Evolutionary conservation across 2,329 filamentous ascomycete genomes (phyloP), one percentile per base, ranked within the genome.

Genomic region (Cladophialophora carrionii): DNA sequence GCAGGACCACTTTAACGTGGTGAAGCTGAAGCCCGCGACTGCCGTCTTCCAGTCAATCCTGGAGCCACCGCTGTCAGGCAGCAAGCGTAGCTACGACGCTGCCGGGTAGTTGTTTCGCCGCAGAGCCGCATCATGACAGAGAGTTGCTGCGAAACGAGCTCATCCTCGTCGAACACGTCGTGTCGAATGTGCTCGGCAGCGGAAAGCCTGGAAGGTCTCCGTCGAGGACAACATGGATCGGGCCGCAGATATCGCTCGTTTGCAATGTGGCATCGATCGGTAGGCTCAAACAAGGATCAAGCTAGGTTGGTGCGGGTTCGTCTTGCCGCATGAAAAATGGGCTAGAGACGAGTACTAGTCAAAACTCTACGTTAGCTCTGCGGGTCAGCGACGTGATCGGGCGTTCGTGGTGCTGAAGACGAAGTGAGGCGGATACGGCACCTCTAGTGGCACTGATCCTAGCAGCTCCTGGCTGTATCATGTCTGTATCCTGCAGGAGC

Each of bases 211-310:
- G 48, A 29, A 51, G 8, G 22, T 12, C 12, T 9, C 14, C 3
- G 8, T 43, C 34, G 29, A 54, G 51, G 41, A 51, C 37, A 34
- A 52, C 20, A 34, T 62, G 41, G 37, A 56, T 32, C 60, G 60
- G 60, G 60, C 60, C 60, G 60, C 53, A 62, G 60, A 62, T 55
- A 46, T 62, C 52, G 51, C 52, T 37, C 53, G 43, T 49, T 37
- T 62, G 51, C 20, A 48, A 62, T 62, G 60, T 62, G 60, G 60
- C 60, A 62, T 49, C 37, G 46, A 22, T 48, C 37, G 52, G 60
- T 62, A 62, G 60, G 52, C 41, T 56, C 14, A 53, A 37, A 60
- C 29, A 53, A 60, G 34, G 48, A 17, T 34, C 31, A 52, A 14
- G 4, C 46, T 52, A 41, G 29, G 46, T 52, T 34, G 43, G 31